Evolutionary conservation across 306 rosid species (phyloP).

Genomic region (Pyrus bretschneideri): DNA sequence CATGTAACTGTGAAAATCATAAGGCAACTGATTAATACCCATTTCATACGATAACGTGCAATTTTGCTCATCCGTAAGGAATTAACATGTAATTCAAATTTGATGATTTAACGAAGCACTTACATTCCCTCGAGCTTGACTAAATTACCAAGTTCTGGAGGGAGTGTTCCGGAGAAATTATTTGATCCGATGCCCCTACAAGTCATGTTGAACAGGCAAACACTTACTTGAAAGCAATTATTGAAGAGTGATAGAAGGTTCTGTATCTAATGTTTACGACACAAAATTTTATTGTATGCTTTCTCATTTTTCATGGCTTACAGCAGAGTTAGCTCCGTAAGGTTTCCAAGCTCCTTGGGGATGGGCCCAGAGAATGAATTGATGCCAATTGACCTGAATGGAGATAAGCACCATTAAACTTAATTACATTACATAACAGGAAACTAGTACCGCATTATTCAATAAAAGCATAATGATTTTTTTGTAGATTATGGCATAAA

Average conservation of each 20-base stretch:
- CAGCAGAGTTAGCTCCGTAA: constrained; percentile 5
- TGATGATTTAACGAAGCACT: neutral
- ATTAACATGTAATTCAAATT: neutral
- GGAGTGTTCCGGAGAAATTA: constrained; percentile 23
- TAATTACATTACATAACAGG: too few species aligned
- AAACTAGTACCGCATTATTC: too few species aligned
- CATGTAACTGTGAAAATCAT: constrained; percentile 5
- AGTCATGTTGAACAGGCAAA: neutral
- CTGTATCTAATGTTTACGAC: neutral
- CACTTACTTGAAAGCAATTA: neutral
- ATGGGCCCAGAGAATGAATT: constrained; percentile 20
- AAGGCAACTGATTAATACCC: neutral
- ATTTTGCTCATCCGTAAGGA: neutral
- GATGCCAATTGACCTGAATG: constrained; percentile 7
- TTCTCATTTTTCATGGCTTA: neutral
- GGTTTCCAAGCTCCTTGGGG: constrained; percentile 35
- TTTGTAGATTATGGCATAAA: too few species aligned
- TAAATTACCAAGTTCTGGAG: constrained; percentile 23
- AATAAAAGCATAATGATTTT: too few species aligned
- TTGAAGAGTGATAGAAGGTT: neutral
- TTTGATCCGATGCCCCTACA: constrained; percentile 16
- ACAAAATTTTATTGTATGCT: neutral
- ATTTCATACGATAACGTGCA: neutral
- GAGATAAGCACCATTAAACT: too few species aligned
- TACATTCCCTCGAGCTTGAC: constrained; percentile 3